Evolutionary conservation across 768 basidiomycete genomes (phyloP), one percentile per base, ranked within the genome.

Genomic region (Hericium coralloides): DNA sequence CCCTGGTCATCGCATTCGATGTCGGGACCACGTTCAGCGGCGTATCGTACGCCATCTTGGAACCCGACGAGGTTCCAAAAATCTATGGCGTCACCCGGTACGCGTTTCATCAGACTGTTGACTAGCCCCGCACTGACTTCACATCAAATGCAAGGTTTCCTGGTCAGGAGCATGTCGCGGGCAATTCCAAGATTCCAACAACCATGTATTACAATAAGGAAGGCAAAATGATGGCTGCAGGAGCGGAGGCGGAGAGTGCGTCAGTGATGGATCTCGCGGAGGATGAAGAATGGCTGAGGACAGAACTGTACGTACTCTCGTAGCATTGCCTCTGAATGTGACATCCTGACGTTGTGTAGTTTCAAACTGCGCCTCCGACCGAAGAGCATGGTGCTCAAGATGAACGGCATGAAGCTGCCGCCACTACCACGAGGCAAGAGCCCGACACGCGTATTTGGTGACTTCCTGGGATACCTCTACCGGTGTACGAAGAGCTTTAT

Each of bases 1-100:
- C 84, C 57, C 79, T 91, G 55, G 87, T 85, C 60, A 77, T 91
- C 63, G 88, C 89, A 5, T 80, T 91, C 68, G 89, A 91, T 64
- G 80, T 91, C 60, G 89, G 89, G 23, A 91, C 88, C 0, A 91
- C 89, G 0, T 90, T 90, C 65, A 87, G 85, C 64, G 89, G 89
- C 15, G 89, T 84, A 2, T 91, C 89, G 37, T 91, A 91, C 68
- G 85, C 88, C 1, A 87, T 91, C 58, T 80, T 91, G 37, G 87
- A 89, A 62, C 89, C 89, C 12, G 84, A 84, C 8, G 86, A 90
- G 66, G 79, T 90, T 15, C 88, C 89, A 4, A 87, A 88, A 67
- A 90, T 91, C 20, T 77, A 87, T 60, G 87, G 88, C 38, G 86
- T 91, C 55, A 90, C 89, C 57, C 76, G 88, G 88, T 88, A 59